These are phyloP conservation scores for Hygrocybe coccinea DNA, from an alignment of 768 basidiomycete genomes.

Conservation along the genomic window DNA sequence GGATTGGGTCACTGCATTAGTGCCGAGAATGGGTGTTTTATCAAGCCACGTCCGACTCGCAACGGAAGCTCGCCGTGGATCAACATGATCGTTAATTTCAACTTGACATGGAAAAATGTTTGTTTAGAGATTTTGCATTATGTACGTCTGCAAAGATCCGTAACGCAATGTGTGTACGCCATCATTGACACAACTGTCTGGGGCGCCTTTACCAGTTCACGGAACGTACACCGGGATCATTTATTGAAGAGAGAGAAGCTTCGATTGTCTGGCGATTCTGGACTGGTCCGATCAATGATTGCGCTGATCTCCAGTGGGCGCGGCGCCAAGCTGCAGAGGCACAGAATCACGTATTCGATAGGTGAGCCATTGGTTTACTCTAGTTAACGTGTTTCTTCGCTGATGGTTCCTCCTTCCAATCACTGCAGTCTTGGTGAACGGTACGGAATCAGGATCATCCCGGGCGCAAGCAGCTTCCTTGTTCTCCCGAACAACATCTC, in stretches of 20 bases:
- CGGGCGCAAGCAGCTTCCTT: conserved; percentile 73
- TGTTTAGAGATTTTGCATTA: conserved; percentile 83
- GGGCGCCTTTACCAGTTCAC: conserved; percentile 53
- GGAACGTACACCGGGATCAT: conserved; percentile 82
- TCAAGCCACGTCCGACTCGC: conserved; percentile 46
- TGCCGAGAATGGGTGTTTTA: conserved; percentile 85
- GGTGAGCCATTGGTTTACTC: conserved; percentile 27
- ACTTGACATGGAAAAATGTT: conserved; percentile 73
- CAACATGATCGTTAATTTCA: conserved; percentile 73
- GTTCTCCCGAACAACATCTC: conserved; percentile 80
- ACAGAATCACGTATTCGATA: conserved; percentile 88
- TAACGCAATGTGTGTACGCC: not conserved
- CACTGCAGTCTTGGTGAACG: conserved; percentile 72
- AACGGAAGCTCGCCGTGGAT: conserved; percentile 51
- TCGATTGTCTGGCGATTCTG: conserved; percentile 85
- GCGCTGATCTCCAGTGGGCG: conserved; percentile 72
- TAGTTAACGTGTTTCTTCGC: not conserved
- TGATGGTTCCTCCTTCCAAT: not conserved
- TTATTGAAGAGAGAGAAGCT: conserved; percentile 77
- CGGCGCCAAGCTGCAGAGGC: conserved; percentile 84
- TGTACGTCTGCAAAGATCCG: conserved; percentile 41
- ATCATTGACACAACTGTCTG: not conserved
- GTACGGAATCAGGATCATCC: conserved; percentile 78
- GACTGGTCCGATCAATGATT: conserved; percentile 46
- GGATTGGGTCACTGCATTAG: conserved; percentile 28